phyloP scores from a whole-genome alignment of 2,329 filamentous ascomycete genomes.

The Aspergillus pseudoterreus region DNA sequence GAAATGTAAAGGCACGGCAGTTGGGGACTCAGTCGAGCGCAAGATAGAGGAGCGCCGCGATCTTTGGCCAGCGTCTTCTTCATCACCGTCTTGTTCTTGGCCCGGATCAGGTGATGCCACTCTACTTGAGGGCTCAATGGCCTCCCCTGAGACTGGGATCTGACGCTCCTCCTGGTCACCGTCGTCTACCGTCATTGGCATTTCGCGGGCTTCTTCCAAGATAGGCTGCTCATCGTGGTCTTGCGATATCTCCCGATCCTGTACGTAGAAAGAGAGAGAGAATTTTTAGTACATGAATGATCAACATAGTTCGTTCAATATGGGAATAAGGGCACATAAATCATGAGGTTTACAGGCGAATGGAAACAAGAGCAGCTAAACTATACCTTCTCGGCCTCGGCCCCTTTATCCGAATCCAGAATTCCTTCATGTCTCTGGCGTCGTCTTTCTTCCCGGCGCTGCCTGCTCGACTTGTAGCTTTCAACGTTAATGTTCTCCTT shows the following conservation, averaged over 20 bases:
- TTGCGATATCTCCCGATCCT: slow-evolving; percentile 30
- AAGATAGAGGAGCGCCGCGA: slow-evolving; percentile 28
- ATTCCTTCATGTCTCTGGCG: slow-evolving; percentile 37
- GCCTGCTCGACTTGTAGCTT: slow-evolving; percentile 29
- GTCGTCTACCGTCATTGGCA: slow-evolving; percentile 43
- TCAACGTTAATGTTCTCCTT: slow-evolving; percentile 36
- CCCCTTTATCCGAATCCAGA: slow-evolving; percentile 28
- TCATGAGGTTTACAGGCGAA: slow-evolving; percentile 25
- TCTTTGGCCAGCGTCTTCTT: slow-evolving; percentile 10
- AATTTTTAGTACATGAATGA: slow-evolving; percentile 30
- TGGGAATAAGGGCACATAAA: slow-evolving; percentile 19
- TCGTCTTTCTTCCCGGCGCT: slow-evolving; percentile 34
- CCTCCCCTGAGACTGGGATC: not conserved
- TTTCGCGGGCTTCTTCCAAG: slow-evolving; percentile 63
- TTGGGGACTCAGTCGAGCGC: slow-evolving; percentile 43
- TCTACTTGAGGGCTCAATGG: slow-evolving; percentile 30
- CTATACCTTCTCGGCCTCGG: slow-evolving; percentile 39
- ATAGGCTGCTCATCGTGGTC: slow-evolving; percentile 52
- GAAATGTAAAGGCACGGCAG: slow-evolving; percentile 55
- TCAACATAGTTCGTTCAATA: slow-evolving; percentile 20
- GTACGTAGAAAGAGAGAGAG: slow-evolving; percentile 26
- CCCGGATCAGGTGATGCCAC: slow-evolving; percentile 27
- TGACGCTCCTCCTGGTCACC: slow-evolving; percentile 18
- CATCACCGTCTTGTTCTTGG: slow-evolving; percentile 9
- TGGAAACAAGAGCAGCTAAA: slow-evolving; percentile 25